phyloP scores from a whole-genome alignment of 345 rosid genomes.

The Salix exigua region DNA sequence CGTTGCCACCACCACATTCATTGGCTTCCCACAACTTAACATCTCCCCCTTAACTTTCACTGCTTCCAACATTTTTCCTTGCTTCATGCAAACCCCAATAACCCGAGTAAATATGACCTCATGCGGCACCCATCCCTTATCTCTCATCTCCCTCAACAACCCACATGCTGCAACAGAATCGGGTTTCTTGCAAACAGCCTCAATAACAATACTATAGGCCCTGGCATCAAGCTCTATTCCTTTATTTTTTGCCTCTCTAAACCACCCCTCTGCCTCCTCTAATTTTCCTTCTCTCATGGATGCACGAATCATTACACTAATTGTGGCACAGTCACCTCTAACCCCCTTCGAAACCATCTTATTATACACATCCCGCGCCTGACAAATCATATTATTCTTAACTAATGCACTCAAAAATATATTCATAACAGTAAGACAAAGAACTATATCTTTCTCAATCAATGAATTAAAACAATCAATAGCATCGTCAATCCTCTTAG shows the following conservation, averaged over 20 bases:
- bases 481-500: slow-evolving; percentile 36
- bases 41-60: slow-evolving; percentile 71
- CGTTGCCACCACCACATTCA: slow-evolving; percentile 59
- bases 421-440: slow-evolving; percentile 33
- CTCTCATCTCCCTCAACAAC: slow-evolving; percentile 62
- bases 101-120: slow-evolving; percentile 44
- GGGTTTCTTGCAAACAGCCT: slow-evolving; percentile 40
- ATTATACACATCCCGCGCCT: slow-evolving; percentile 42
- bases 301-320: slow-evolving; percentile 44
- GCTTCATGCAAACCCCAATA: slow-evolving; percentile 55
- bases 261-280: slow-evolving; percentile 45
- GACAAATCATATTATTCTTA: slow-evolving; percentile 36
- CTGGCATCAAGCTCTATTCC: slow-evolving; percentile 50
- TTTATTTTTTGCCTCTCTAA: slow-evolving; percentile 38
- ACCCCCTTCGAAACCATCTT: slow-evolving; percentile 45
- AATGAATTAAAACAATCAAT: slow-evolving; percentile 35
- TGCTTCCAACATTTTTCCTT: slow-evolving; percentile 57
- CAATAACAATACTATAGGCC: slow-evolving; percentile 41
- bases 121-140: slow-evolving; percentile 45
- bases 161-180: slow-evolving; percentile 39
- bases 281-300: slow-evolving; percentile 50
- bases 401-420: slow-evolving; percentile 40
- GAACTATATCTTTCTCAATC: slow-evolving; percentile 41
- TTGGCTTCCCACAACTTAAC: slow-evolving; percentile 49
- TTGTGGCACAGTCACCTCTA: slow-evolving; percentile 42